Evolutionary conservation across 495 filamentous ascomycete genomes (phyloP), one percentile per base, ranked within the genome.

Genomic region (Podospora australis): DNA sequence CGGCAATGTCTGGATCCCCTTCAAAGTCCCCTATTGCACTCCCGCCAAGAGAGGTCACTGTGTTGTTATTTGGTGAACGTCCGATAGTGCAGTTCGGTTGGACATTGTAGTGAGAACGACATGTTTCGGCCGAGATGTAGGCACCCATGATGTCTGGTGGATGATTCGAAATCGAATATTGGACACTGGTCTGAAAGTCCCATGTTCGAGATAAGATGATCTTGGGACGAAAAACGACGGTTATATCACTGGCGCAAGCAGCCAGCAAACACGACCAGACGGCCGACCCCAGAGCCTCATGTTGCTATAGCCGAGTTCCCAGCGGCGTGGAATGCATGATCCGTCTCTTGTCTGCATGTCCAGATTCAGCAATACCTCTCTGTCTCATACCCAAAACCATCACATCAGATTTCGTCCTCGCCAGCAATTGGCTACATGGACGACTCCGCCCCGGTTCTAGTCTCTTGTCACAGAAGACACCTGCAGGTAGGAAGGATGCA

Each of bases 1-100:
- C 58, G 6, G 52, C 55, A 44, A 62, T 62, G 21, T 59, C 58
- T 2, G 52, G 45, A 25, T 58, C 52, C 2, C 39, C 40, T 8
- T 42, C 11, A 20, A 58, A 52, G 1, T 50, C 16, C 0, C 49
- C 52, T 0, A 11, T 17, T 1, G 10, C 10, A 4, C 28, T 19
- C 4, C 14, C 51, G 6, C 55, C 55, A 3, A 52, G 23, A 7
- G 6, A 19, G 6, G 36, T 13, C 3, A 24, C 45, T 23, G 39
- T 49, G 20, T 41, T 7, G 14, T 39, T 48, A 23, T 45, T 39
- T 3, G 21, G 3, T 8, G 44, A n/a, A 6, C 17, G 7, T 9
- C 32, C 19, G 9, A 52, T 14, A 20, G 20, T 39, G 41, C 52
- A 54, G 45, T 58, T 55, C 13, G 29, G 44, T 1, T 14, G 24